Conservation (phyloP, 129 eudicot genomes). For the Centaurea solstitialis region DNA sequence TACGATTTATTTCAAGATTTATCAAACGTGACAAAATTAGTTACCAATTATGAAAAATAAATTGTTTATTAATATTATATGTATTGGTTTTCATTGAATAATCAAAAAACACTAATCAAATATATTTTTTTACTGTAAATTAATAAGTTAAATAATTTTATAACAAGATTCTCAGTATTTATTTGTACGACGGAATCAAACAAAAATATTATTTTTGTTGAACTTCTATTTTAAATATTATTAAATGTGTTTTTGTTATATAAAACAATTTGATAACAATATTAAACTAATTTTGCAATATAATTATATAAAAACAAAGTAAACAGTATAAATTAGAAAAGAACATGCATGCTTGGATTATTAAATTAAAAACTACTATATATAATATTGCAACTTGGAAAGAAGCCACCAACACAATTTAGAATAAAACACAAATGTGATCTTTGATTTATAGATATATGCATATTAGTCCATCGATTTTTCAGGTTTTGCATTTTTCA, state of each 20-base stretch:
- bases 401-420: conserved; percentile 1
- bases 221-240: too few species aligned
- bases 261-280: neutral
- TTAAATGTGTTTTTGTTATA: too few species aligned
- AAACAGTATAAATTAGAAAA: neutral
- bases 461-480: neutral
- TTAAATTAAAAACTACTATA: neutral
- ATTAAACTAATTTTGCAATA: too few species aligned
- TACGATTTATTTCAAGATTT: neutral
- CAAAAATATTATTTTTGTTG: too few species aligned
- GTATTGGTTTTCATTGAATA: neutral
- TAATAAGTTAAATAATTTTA: too few species aligned
- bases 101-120: neutral
- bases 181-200: neutral
- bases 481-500: neutral
- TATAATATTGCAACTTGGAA: neutral
- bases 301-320: too few species aligned
- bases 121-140: too few species aligned
- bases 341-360: neutral
- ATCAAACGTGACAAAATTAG: neutral
- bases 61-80: neutral
- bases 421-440: neutral
- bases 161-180: too few species aligned
- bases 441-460: neutral
- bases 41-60: neutral